Conservation (phyloP, 225 moss, liverwort and hornwort species). For the Physcomitrium patens region DNA sequence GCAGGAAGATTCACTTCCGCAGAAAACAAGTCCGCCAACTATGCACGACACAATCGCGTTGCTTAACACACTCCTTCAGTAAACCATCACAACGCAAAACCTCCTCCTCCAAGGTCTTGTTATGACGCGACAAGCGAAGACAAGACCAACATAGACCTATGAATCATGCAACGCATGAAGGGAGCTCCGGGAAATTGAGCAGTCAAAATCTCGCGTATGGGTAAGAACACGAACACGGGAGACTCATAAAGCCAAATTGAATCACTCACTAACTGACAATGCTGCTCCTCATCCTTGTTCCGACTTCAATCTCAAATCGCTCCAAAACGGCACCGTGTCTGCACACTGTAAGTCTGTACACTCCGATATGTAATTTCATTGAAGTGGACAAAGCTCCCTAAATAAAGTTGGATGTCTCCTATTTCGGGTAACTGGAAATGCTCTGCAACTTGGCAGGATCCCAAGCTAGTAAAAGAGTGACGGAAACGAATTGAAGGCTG, state of each 20-base stretch:
- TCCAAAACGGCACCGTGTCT: too few species aligned
- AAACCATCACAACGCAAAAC: conserved; percentile 24
- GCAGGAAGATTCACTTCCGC: background rate
- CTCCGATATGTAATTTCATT: too few species aligned
- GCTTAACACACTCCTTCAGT: background rate
- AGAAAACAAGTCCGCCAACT: background rate
- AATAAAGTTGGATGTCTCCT: background rate
- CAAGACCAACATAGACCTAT: background rate
- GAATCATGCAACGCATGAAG: background rate
- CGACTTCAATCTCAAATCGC: too few species aligned
- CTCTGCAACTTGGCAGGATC: background rate
- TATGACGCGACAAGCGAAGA: background rate
- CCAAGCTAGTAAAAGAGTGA: conserved; percentile 20
- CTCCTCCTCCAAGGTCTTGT: background rate
- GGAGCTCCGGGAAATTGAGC: background rate
- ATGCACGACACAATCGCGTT: background rate
- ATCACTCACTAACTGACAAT: background rate
- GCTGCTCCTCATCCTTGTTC: too few species aligned
- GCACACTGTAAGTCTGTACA: too few species aligned
- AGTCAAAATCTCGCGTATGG: too few species aligned
- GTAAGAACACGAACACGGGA: background rate
- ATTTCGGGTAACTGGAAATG: background rate
- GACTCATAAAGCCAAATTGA: background rate
- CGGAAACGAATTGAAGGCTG: background rate
- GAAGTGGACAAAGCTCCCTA: background rate